A percentile compares a stretch with the other conserved stretches of the same genome.
Conservation (phyloP, 306 rosid species). For the Lotus japonicus region DNA sequence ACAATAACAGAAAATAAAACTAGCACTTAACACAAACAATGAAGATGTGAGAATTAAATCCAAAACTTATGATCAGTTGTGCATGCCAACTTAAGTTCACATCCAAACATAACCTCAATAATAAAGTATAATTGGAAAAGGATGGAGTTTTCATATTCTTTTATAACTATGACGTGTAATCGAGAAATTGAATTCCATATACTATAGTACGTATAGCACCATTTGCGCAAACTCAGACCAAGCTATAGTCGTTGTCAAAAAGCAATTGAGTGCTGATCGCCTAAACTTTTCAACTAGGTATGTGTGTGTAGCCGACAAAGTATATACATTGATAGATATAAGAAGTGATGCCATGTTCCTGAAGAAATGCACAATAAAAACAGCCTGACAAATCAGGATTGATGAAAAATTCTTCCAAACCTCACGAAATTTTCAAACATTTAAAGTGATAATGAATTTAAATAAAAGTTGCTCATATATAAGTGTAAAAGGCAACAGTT, state of each 20-base stretch:
- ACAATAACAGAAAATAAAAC: too few species aligned
- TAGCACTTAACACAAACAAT: too few species aligned
- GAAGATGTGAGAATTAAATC: too few species aligned
- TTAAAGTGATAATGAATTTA: background rate
- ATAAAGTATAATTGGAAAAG: background rate
- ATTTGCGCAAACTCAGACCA: background rate
- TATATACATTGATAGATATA: background rate
- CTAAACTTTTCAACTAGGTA: background rate
- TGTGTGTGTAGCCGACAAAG: background rate
- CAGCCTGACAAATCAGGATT: background rate
- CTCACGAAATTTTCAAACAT: background rate
- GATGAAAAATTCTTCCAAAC: background rate
- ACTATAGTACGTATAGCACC: too few species aligned
- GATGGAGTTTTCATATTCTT: background rate
- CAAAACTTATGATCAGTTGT: too few species aligned
- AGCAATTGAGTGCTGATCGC: background rate
- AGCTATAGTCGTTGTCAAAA: background rate
- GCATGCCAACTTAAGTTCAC: too few species aligned
- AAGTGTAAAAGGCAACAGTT: background rate
- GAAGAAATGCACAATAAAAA: background rate
- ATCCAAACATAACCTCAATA: too few species aligned
- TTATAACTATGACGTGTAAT: background rate
- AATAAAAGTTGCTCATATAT: background rate
- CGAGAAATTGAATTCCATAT: background rate
- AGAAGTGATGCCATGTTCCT: background rate